Percentiles rank a stretch among this genome's conserved stretches.
Conservation (phyloP, 2,329 filamentous ascomycete species). For the Didymella sp. region DNA sequence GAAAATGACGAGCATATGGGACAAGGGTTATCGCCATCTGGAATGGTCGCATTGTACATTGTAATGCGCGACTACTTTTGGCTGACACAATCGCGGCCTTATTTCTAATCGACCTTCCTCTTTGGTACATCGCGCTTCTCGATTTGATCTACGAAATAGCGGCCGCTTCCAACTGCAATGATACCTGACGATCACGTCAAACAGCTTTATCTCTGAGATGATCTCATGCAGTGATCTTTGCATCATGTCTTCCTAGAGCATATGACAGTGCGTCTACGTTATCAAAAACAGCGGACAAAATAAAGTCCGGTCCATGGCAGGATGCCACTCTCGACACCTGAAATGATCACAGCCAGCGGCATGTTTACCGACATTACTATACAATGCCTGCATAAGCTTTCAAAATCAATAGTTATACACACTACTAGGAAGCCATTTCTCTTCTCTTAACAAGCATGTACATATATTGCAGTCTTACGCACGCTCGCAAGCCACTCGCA, state of each 20-base stretch:
- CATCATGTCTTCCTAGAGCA: neutral
- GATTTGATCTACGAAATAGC: conserved; percentile 17
- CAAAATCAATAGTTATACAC: neutral
- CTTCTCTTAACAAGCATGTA: neutral
- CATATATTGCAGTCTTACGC: conserved; percentile 1
- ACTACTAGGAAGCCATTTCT: conserved; percentile 1
- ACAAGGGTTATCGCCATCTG: conserved; percentile 23
- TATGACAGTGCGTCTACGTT: neutral
- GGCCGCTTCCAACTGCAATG: conserved; percentile 19
- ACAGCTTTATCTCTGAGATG: conserved; percentile 8
- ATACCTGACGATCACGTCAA: conserved; percentile 10
- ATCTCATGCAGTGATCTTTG: conserved; percentile 6
- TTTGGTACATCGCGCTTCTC: conserved; percentile 19
- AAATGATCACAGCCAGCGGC: neutral
- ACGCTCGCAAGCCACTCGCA: conserved; percentile 14
- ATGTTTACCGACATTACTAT: neutral
- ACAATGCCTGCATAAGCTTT: neutral
- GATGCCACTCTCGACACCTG: neutral
- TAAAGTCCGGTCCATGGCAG: neutral
- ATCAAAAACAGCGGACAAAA: neutral
- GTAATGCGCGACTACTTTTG: conserved; percentile 22
- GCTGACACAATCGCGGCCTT: conserved; percentile 19
- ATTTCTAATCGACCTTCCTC: conserved; percentile 27
- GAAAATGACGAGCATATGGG: conserved; percentile 25
- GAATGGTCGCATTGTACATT: conserved; percentile 25